Base-by-base conservation (phyloP, 768 basidiomycete species). In the Sutorius australiensis region DNA sequence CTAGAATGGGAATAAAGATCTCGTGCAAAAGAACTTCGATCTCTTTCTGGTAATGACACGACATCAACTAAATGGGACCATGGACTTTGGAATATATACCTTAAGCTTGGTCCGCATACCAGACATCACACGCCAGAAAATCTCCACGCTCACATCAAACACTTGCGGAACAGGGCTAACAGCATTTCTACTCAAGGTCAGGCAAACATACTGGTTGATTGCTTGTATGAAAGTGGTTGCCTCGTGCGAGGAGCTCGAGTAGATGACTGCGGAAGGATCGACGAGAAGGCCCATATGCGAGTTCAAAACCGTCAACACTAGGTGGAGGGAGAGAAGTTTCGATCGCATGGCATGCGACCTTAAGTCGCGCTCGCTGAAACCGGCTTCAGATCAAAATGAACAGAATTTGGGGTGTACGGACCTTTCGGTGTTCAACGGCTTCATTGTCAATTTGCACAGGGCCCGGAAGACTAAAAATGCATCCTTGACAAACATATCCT, bases 21-120 rank as follows among this genome's bases (percentile, higher is more conserved):
- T 99, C 97, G 61, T 97, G 95, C 44, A 99, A 71, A n/a, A 99
- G 77, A 34, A 99, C 94, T 69, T 98, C 95, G 52, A 98, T 98
- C 70, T 99, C 97, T 89, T 98, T 97, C 95, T 98, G 67, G 41
- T 61, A 31, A 34, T 51, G 27, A 37, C 17, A 21, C 47, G 43
- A 44, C 36, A 50, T 66, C 31, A 61, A 50, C 46, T 30, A 39
- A 16, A 37, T 36, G 38, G 28, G 46, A 51, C 50, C 7, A 30
- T 27, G 5, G 5, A 50, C 12, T 6, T 21, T 28, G 11, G 17
- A 8, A 44, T 28, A 24, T 51, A 49, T 59, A 92, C 94, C 86
- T 99, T 99, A 60, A 99, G 81, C 74, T 92, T 95, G 16, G 91
- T 92, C 28, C 97, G 83, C 84, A 99, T 86, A 11, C 92, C 90